Base-by-base conservation (phyloP, 371 early-diverging fungal species). In the Modicella reniformis region DNA sequence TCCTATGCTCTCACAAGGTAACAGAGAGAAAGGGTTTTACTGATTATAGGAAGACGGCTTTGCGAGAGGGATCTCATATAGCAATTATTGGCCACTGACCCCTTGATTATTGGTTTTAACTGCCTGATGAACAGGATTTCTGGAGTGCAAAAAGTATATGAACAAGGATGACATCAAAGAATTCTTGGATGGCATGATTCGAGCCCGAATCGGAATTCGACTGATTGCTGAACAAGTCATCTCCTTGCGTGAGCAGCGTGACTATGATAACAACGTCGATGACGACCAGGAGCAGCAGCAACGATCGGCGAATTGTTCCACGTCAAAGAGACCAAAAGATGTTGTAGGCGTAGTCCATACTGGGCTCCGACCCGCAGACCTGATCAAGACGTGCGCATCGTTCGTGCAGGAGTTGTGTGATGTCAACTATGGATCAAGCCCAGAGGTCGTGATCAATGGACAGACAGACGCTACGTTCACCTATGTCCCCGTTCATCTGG, bases 191-290 rank as follows among this genome's bases (percentile, higher is more conserved):
- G 92, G 90, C 9, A 92, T 96, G 89, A 96, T 98, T 59, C 87
- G 90, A 41, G 94, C 96, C 7, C 93, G 98, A 26, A 97, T 98
- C 64, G 95, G 96, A n/a, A 93, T 96, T 71, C 92, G 98, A 54
- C 83, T 94, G 53, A 92, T 93, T 66, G 97, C 96, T 48, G 97
- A 98, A 74, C 97, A 98, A 79, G 93, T 93, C 59, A 88, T 97
- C 19, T 92, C 96, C 1, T 82, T 98, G 48, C 88, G 92, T 48
- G 85, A 89, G 21, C 90, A 87, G 65, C 48, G 68, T 23, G 47
- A 63, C 34, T 72, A 83, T 44, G 73, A 81, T 15, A 75, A 74
- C 2, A 62, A 77, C 15, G 65, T 58, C 2, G 61, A 77, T 19
- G 65, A 62, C 2, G 61, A 76, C 23, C 58, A 79, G 10, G 30